These are phyloP conservation scores for Acanthamoeba healyi DNA, from an alignment of 208 protist species.

Conservation along the genomic window DNA sequence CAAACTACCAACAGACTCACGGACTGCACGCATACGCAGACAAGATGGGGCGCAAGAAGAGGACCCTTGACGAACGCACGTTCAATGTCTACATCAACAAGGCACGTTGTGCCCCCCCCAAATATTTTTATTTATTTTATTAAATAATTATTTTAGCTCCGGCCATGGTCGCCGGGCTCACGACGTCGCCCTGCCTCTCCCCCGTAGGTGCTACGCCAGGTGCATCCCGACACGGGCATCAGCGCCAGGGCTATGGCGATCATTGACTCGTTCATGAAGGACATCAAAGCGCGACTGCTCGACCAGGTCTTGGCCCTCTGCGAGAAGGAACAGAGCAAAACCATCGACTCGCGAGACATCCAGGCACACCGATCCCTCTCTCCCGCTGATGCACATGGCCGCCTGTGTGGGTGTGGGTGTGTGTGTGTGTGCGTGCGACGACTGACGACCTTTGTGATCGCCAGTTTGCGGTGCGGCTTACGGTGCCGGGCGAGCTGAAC, in stretches of 20 bases:
- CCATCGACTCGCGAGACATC: conserved; percentile 97
- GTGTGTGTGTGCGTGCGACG: not conserved
- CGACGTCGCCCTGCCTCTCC: no score
- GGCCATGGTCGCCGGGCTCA: no score
- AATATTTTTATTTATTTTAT: no score
- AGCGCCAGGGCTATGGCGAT: conserved; percentile 98
- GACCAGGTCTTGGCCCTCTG: not conserved
- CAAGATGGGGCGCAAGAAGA: not conserved
- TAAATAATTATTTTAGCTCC: no score
- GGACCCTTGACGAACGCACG: not conserved
- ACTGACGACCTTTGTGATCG: not conserved
- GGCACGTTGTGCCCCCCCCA: no score
- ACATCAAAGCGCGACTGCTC: conserved; percentile 96
- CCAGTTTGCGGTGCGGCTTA: conserved; percentile 97
- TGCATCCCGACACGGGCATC: conserved; percentile 97
- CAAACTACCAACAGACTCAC: no score
- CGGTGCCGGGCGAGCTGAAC: conserved; percentile 98
- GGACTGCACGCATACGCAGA: no score
- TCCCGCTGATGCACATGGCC: no score
- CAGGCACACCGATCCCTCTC: conserved; percentile 64
- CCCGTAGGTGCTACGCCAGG: conserved; percentile 94
- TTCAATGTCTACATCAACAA: not conserved
- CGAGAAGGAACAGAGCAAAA: conserved; percentile 95
- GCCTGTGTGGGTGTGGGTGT: no score
- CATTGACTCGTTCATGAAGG: conserved; percentile 97